A percentile compares a stretch with the other conserved stretches of the same genome.
Evolutionary conservation across 495 filamentous ascomycete species (phyloP).

Genomic region (Choiromyces venosus): DNA sequence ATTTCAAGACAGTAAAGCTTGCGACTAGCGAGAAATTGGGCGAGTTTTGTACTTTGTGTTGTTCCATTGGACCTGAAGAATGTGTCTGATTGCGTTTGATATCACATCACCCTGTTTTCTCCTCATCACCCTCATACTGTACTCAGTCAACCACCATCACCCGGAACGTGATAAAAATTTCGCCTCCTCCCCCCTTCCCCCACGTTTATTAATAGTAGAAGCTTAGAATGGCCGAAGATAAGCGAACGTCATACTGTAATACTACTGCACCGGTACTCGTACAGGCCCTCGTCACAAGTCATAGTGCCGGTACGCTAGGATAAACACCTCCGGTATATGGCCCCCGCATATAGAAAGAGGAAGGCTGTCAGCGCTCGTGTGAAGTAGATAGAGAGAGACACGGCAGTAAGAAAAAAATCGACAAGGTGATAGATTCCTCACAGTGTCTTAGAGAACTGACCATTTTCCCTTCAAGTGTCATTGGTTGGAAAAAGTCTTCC

Average conservation of each 20-base stretch:
- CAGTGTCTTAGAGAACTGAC: background rate
- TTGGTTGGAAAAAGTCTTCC: background rate
- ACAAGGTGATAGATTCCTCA: background rate
- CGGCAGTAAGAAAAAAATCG: background rate
- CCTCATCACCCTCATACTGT: background rate
- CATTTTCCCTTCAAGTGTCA: background rate
- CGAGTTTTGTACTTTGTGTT: background rate
- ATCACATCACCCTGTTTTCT: background rate
- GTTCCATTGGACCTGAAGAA: background rate
- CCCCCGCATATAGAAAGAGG: background rate
- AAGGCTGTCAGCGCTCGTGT: background rate
- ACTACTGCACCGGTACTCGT: background rate
- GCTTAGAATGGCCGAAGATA: background rate
- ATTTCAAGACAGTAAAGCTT: background rate
- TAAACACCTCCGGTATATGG: background rate
- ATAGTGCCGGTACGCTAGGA: background rate
- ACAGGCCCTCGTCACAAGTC: background rate
- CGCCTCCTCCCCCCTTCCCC: background rate
- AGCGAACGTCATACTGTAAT: background rate
- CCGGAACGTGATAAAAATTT: background rate
- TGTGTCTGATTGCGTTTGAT: constrained; percentile 1
- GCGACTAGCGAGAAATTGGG: background rate
- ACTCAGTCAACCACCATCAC: background rate
- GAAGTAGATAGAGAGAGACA: background rate
- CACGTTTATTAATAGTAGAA: background rate